phyloP scores from a whole-genome alignment of 129 eudicot genomes.

The Calendula officinalis region DNA sequence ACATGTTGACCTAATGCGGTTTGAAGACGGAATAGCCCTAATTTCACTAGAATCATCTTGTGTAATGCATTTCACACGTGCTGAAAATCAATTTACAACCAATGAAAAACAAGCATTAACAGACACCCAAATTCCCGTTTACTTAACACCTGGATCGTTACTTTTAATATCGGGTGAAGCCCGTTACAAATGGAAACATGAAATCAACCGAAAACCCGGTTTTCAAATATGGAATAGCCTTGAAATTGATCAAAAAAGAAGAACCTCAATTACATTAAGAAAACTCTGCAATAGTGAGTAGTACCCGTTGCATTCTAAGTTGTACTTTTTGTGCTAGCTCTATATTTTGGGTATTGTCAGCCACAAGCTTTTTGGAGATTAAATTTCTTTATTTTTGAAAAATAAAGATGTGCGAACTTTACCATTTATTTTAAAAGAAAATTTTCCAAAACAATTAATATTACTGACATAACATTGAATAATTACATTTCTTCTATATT shows the following conservation, averaged over 20 bases:
- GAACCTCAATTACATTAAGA: constrained; percentile 73
- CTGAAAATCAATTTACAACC: constrained; percentile 17
- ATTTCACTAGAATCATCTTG: constrained; percentile 84
- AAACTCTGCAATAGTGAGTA: constrained; percentile 54
- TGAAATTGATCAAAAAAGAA: constrained; percentile 67
- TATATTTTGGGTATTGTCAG: neutral
- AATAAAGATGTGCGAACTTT: too few species aligned
- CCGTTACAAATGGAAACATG: constrained; percentile 84
- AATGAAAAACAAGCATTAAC: constrained; percentile 9
- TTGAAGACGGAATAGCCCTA: constrained; percentile 90
- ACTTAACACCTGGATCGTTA: constrained; percentile 70
- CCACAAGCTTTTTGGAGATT: neutral
- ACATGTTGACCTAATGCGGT: constrained; percentile 91
- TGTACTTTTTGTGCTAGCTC: neutral
- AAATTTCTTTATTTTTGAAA: too few species aligned
- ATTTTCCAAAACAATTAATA: too few species aligned
- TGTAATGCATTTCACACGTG: constrained; percentile 80
- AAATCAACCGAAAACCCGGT: constrained; percentile 82
- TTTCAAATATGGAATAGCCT: constrained; percentile 70
- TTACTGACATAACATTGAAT: too few species aligned
- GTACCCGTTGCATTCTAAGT: constrained; percentile 14
- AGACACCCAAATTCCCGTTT: constrained; percentile 43
- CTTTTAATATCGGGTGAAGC: constrained; percentile 84
- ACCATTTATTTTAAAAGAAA: too few species aligned
- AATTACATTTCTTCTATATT: too few species aligned